Evolutionary conservation across 805 yeast genomes (phyloP).

Genomic region (Candida arabinofermentans): DNA sequence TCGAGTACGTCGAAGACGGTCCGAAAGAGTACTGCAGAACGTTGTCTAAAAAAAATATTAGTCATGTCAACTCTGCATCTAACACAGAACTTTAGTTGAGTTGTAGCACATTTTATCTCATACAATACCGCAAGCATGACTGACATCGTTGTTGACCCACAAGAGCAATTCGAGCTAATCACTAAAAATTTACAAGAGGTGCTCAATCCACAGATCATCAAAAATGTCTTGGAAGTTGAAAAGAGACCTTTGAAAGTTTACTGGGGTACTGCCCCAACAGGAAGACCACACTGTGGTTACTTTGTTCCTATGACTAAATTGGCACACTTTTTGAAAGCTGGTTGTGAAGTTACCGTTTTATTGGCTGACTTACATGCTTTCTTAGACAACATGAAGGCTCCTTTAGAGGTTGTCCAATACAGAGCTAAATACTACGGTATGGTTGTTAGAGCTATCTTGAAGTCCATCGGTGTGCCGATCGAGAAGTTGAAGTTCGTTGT

Average conservation of each 20-base stretch:
- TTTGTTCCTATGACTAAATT: conserved; percentile 96
- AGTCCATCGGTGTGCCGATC: conserved; percentile 85
- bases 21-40: too few relatives aligned
- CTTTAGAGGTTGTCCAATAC: conserved; percentile 82
- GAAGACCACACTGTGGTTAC: conserved; percentile 98
- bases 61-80: too few relatives aligned
- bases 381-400: conserved; percentile 97
- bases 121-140: conserved; percentile 15
- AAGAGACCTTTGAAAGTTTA: conserved; percentile 81
- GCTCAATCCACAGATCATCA: conserved; percentile 81
- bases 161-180: conserved; percentile 67
- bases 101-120: too few relatives aligned
- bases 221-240: conserved; percentile 73
- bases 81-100: too few relatives aligned
- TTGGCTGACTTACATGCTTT: conserved; percentile 96
- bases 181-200: conserved; percentile 89
- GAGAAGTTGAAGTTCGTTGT: conserved; percentile 78
- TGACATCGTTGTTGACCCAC: conserved; percentile 40
- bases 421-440: conserved; percentile 88
- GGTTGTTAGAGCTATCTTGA: conserved; percentile 79
- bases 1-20: too few relatives aligned
- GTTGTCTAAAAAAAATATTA: too few relatives aligned
- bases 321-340: conserved; percentile 93
- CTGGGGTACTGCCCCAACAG: conserved; percentile 99
- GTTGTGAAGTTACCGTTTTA: conserved; percentile 88